Evolutionary conservation across 2,329 filamentous ascomycete genomes (phyloP).

Genomic region (Fusarium clavum): DNA sequence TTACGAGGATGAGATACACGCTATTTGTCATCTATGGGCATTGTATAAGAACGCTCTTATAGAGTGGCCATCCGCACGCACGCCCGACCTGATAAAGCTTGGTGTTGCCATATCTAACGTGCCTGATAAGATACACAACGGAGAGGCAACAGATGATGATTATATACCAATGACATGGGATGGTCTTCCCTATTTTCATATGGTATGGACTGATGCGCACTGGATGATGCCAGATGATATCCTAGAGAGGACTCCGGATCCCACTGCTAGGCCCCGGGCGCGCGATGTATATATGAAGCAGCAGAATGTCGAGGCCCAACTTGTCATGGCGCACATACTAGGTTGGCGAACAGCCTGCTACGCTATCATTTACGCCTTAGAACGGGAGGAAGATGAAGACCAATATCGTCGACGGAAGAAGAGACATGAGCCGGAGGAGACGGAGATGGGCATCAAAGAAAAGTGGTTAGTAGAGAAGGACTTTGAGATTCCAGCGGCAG

Average conservation of each 20-base stretch:
- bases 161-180: background rate
- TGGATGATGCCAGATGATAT: background rate
- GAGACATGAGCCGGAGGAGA: background rate
- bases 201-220: background rate
- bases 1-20: background rate
- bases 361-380: background rate
- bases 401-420: background rate
- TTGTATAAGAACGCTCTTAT: background rate
- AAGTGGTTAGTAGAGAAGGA: background rate
- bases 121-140: background rate
- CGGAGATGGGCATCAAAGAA: background rate
- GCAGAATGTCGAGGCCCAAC: background rate
- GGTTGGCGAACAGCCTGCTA: background rate
- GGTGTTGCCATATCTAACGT: background rate
- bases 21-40: background rate
- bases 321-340: background rate
- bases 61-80: background rate
- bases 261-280: background rate
- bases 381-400: background rate
- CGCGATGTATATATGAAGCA: background rate
- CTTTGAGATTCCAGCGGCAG: background rate
- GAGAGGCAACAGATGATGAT: background rate
- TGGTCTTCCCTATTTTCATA: background rate
- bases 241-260: background rate
- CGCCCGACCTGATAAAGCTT: background rate